Conservation (phyloP, 2,329 filamentous ascomycete species). For the Xylaria polymorpha region DNA sequence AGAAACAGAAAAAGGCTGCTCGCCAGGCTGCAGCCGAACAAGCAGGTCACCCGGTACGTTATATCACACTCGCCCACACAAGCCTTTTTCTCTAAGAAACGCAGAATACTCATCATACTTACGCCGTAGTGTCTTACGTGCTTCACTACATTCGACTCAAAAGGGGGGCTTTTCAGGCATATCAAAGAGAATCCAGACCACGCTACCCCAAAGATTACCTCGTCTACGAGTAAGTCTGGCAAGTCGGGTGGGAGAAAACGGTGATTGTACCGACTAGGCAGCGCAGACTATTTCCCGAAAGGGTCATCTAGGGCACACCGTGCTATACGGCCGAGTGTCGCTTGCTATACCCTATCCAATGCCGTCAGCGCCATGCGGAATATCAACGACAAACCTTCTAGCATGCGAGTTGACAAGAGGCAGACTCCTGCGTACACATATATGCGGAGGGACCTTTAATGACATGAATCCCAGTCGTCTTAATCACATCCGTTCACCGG, state of each 20-base stretch:
- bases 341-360: background rate
- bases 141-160: constrained; percentile 65
- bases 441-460: background rate
- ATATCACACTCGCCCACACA: background rate
- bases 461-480: background rate
- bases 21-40: constrained; percentile 53
- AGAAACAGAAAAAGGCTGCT: constrained; percentile 61
- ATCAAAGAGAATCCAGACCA: constrained; percentile 71
- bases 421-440: background rate
- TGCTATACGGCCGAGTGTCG: background rate
- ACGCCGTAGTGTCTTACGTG: constrained; percentile 60
- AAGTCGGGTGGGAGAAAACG: constrained; percentile 51
- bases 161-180: constrained; percentile 79
- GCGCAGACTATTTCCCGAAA: background rate
- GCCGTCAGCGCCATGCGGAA: background rate
- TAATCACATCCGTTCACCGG: background rate
- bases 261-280: constrained; percentile 39
- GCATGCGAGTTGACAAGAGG: constrained; percentile 1
- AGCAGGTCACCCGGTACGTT: constrained; percentile 53
- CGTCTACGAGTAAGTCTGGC: constrained; percentile 45
- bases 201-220: constrained; percentile 61
- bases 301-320: background rate
- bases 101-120: constrained; percentile 3
- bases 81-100: background rate
- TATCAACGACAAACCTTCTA: background rate